Percentiles rank a stretch among this genome's conserved stretches.
phyloP scores from a whole-genome alignment of 2,329 filamentous ascomycete species.

The Aureobasidium sp. region DNA sequence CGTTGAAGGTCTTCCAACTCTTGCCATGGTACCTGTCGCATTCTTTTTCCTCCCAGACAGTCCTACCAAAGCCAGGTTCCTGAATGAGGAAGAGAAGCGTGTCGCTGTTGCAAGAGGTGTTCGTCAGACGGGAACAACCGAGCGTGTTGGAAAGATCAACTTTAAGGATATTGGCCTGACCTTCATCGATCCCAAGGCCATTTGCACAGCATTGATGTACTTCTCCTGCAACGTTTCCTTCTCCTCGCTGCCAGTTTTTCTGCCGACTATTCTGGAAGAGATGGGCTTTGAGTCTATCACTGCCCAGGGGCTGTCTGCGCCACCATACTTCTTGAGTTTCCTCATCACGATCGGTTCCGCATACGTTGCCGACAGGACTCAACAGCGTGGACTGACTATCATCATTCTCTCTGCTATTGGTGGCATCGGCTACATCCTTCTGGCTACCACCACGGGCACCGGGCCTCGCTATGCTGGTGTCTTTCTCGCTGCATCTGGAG shows the following conservation, averaged over 20 bases:
- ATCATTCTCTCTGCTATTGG: conserved; percentile 50
- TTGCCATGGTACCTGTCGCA: conserved; percentile 47
- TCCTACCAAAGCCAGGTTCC: conserved; percentile 45
- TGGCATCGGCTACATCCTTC: conserved; percentile 57
- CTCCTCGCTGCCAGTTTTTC: conserved; percentile 42
- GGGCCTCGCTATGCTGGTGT: conserved; percentile 42
- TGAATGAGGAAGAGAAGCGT: conserved; percentile 51
- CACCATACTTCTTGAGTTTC: conserved; percentile 63
- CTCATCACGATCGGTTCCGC: conserved; percentile 53
- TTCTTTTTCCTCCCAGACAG: conserved; percentile 50
- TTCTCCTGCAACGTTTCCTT: conserved; percentile 60
- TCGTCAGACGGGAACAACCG: conserved; percentile 42
- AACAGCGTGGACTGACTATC: conserved; percentile 58
- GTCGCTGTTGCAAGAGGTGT: conserved; percentile 50
- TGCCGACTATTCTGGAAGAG: conserved; percentile 38
- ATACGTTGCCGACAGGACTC: conserved; percentile 57
- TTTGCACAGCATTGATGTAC: conserved; percentile 44
- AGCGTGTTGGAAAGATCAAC: conserved; percentile 36
- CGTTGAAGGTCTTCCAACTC: conserved; percentile 57
- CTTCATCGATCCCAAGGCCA: conserved; percentile 32
- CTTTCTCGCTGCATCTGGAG: conserved; percentile 22
- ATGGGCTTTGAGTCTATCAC: conserved; percentile 63
- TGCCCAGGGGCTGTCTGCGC: conserved; percentile 65
- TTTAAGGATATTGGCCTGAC: conserved; percentile 43
- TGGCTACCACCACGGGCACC: conserved; percentile 50